A percentile compares a stretch with the other conserved stretches of the same genome.
These are phyloP conservation scores for Cyclotella baltica DNA, from an alignment of 108 stramenopile species.

Conservation along the genomic window DNA sequence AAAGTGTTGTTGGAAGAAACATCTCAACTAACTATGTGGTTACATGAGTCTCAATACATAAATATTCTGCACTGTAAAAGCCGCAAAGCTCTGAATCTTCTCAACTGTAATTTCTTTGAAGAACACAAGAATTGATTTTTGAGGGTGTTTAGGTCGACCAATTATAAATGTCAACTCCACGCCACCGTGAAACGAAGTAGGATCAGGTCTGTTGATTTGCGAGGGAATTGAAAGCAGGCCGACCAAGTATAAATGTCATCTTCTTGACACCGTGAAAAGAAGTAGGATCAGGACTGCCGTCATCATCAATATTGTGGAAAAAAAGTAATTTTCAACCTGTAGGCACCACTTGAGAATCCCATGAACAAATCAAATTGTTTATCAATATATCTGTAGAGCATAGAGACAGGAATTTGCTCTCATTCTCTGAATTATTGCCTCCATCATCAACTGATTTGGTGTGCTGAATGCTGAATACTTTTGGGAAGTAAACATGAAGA, in stretches of 20 bases:
- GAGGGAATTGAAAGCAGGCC: no score
- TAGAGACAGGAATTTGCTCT: constrained; percentile 24
- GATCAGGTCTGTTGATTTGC: no score
- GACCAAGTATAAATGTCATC: no score
- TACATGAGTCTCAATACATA: no score
- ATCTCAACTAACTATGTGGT: no score
- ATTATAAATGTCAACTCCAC: no score
- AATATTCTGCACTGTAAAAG: constrained; percentile 32
- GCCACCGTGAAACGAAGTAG: no score
- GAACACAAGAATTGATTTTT: constrained; percentile 48
- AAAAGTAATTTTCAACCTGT: constrained; percentile 37
- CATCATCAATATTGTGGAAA: constrained; percentile 49
- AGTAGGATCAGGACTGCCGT: constrained; percentile 39
- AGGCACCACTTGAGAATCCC: constrained; percentile 41
- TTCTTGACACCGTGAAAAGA: constrained; percentile 55
- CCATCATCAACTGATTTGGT: constrained; percentile 34
- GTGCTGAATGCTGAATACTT: constrained; percentile 43
- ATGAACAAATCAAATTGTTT: not conserved
- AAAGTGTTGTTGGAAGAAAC: no score
- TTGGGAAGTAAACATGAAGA: constrained; percentile 18
- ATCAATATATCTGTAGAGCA: constrained; percentile 14
- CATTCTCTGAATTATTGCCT: constrained; percentile 12
- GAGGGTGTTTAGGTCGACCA: no score
- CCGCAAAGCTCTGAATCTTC: not conserved
- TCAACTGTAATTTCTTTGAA: constrained; percentile 49